Percentiles rank a stretch among this genome's conserved stretches.
Evolutionary conservation across 2,329 filamentous ascomycete genomes (phyloP).

Genomic region (Pseudogymnoascus sp.): DNA sequence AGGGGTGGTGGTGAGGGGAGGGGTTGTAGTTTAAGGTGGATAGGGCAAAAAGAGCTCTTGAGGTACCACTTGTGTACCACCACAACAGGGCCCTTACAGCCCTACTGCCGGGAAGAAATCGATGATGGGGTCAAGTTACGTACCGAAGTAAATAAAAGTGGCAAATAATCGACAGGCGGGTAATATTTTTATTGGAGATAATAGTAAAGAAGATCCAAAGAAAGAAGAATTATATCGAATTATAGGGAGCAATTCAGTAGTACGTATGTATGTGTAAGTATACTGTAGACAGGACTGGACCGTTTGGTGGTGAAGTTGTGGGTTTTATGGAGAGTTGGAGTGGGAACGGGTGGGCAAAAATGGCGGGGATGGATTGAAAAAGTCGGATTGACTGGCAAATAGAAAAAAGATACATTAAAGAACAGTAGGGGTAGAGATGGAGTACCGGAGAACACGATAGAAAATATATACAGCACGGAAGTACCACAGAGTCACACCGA

Average conservation of each 20-base stretch:
- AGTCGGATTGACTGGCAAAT: not conserved
- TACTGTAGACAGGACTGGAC: no score
- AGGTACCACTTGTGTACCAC: not conserved
- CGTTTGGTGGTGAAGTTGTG: not conserved
- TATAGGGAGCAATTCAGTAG: not conserved
- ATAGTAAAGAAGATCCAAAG: not conserved
- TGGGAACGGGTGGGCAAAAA: not conserved
- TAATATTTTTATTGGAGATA: not conserved
- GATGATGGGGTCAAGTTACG: conserved; percentile 1
- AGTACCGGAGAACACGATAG: not conserved
- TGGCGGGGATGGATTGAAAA: not conserved
- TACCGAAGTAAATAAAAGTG: not conserved
- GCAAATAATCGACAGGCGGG: not conserved
- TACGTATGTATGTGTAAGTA: not conserved
- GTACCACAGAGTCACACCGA: conserved; percentile 3
- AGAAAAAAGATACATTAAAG: not conserved
- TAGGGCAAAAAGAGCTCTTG: not conserved
- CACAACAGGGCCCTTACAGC: not conserved
- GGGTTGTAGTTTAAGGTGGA: not conserved
- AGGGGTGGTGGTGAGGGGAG: not conserved
- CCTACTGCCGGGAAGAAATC: conserved; percentile 1
- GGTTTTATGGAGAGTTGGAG: not conserved
- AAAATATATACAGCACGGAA: not conserved
- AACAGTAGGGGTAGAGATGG: not conserved
- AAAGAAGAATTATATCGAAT: not conserved